phyloP scores from a whole-genome alignment of 2,329 filamentous ascomycete species.

The Penicillium sp. region DNA sequence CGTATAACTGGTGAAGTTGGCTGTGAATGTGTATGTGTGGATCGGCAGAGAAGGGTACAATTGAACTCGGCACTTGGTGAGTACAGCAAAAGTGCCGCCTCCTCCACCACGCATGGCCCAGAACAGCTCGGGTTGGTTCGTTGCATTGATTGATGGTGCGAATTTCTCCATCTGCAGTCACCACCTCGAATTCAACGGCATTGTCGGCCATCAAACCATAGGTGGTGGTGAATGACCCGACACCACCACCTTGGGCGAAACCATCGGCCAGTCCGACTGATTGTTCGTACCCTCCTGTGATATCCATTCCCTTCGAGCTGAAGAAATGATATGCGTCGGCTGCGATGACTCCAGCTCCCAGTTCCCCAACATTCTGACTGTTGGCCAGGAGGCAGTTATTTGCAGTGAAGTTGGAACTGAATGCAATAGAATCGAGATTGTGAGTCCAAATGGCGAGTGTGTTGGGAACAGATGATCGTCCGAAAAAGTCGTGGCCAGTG shows the following conservation, averaged over 20 bases:
- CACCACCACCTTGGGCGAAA: slow-evolving; percentile 53
- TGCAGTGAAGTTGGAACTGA: slow-evolving; percentile 24
- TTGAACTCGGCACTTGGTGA: slow-evolving; percentile 14
- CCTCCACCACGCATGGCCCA: slow-evolving; percentile 53
- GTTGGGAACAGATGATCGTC: slow-evolving; percentile 40
- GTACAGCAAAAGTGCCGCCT: slow-evolving; percentile 19
- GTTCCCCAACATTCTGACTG: slow-evolving; percentile 48
- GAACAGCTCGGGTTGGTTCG: slow-evolving; percentile 49
- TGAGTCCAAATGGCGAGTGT: slow-evolving; percentile 45
- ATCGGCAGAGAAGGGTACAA: slow-evolving; percentile 9
- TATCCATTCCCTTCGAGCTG: slow-evolving; percentile 5
- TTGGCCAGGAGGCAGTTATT: slow-evolving; percentile 28
- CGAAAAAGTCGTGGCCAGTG: slow-evolving; percentile 56
- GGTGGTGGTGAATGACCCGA: slow-evolving; percentile 52
- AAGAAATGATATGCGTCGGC: slow-evolving; percentile 13
- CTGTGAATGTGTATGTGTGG: slow-evolving; percentile 8
- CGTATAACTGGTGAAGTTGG: slow-evolving; percentile 2
- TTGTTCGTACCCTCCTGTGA: slow-evolving; percentile 12
- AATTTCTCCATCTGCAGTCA: slow-evolving; percentile 49
- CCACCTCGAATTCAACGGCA: slow-evolving; percentile 50
- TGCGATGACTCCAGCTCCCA: slow-evolving; percentile 19
- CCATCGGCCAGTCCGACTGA: slow-evolving; percentile 54
- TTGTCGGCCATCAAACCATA: slow-evolving; percentile 51
- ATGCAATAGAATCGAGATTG: slow-evolving; percentile 37
- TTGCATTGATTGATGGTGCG: slow-evolving; percentile 45